Evolutionary conservation across 441 rosid species (phyloP).

Genomic region (Corymbia citriodora): DNA sequence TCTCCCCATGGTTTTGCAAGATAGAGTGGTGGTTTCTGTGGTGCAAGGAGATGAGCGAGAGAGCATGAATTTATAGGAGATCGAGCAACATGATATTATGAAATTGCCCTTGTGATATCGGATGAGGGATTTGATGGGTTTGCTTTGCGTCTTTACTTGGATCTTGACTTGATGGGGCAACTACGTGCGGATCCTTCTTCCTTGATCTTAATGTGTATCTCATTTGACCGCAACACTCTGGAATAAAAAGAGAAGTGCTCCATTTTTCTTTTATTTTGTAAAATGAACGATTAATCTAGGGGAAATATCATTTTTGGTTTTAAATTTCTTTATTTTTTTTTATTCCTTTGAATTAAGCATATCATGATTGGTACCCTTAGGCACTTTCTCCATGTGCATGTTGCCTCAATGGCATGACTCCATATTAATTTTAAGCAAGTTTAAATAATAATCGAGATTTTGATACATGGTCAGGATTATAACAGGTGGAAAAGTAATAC

Average conservation of each 20-base stretch:
- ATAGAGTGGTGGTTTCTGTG: not conserved
- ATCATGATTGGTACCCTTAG: not conserved
- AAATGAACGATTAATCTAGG: not conserved
- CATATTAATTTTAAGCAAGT: not conserved
- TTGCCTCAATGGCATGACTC: not conserved
- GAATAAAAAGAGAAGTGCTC: rapidly evolving
- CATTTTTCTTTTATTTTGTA: not conserved
- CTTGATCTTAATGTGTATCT: not conserved
- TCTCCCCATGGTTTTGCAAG: not conserved
- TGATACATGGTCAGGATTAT: not conserved
- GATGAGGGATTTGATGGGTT: not conserved
- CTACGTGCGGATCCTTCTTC: not conserved
- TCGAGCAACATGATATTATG: not conserved
- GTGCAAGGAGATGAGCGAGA: not conserved
- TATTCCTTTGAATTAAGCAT: not conserved
- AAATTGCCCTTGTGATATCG: not conserved
- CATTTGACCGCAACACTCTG: not conserved
- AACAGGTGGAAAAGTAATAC: not conserved
- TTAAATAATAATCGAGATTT: not conserved
- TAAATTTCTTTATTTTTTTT: too few relatives aligned
- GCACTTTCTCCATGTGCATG: not conserved
- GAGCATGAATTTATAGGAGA: not conserved
- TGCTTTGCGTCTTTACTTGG: not conserved
- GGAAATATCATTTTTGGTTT: not conserved
- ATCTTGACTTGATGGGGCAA: not conserved